Base-by-base conservation (phyloP, 2,329 filamentous ascomycete species). In the Amphichorda felina region DNA sequence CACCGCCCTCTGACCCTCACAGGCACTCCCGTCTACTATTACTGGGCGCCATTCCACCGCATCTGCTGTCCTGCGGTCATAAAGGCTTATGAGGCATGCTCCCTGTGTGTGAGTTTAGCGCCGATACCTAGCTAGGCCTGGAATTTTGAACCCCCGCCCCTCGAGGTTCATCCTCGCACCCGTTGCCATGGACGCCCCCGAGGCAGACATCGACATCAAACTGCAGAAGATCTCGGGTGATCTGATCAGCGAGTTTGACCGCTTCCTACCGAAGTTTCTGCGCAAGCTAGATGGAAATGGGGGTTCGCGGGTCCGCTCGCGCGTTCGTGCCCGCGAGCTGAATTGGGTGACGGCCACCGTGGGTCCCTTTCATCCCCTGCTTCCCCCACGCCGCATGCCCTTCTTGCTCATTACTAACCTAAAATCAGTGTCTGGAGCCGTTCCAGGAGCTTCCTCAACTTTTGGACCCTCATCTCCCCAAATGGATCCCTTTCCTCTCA, bases 381-480 rank as follows among this genome's bases (percentile, higher is more conserved):
- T 13, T 28, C 8, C 6, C 17, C 17, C 6, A 7, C 10, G 6
- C n/a, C 4, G 17, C 5, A 5, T 9, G 10, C 17, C 13, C 24
- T 25, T 13, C 13, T 28, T 28, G 6, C 11, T 28, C 13, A 28
- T n/a, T 28, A 28, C 28, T 35, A 30, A 26, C 30, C n/a, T 14
- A 18, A 25, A 14, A 17, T 32, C 24, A 70, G 64, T 55, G 72
- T 4, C 74, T 98, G 34, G 87, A 95, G 46, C 78, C 82, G 2
- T 98, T 96, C 47, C 89, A 96, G 66, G 88, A 95, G 64, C 80
- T 93, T 44, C 91, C 91, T 14, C 91, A 98, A 55, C 70, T 96
- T 27, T 72, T 98, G 18, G 91, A 98, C 58, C 75, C 85, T 8
- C 74, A 89, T 55, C 68, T 98, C 29, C 77, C 82, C 34, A 70